phyloP scores from a whole-genome alignment of 257 asterid species.

The Gentiana dahurica region DNA sequence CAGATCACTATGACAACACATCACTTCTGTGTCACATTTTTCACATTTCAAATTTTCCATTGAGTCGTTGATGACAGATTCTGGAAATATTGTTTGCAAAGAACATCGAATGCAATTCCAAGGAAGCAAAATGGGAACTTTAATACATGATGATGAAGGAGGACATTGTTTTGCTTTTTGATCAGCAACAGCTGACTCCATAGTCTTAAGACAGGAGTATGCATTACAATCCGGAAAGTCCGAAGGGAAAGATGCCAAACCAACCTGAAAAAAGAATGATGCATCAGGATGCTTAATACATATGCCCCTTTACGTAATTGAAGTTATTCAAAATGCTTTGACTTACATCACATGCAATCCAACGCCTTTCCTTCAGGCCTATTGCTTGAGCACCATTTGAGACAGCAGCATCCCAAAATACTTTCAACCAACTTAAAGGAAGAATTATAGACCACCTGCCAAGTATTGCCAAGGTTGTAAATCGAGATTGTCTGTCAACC shows the following conservation, averaged over 20 bases:
- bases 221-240: constrained; percentile 83
- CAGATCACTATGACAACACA: constrained; percentile 14
- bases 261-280: constrained; percentile 41
- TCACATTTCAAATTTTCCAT: constrained; percentile 9
- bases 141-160: constrained; percentile 33
- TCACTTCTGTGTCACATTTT: constrained; percentile 12
- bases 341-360: constrained; percentile 75
- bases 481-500: no score
- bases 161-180: constrained; percentile 36
- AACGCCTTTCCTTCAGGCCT: constrained; percentile 74
- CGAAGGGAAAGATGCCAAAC: constrained; percentile 61
- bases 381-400: constrained; percentile 73
- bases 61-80: constrained; percentile 11
- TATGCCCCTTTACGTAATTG: background rate
- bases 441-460: constrained; percentile 74
- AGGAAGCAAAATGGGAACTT: constrained; percentile 56
- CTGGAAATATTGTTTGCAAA: constrained; percentile 16
- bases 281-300: background rate
- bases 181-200: constrained; percentile 32
- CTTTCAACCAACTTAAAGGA: constrained; percentile 77
- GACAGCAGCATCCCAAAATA: constrained; percentile 56
- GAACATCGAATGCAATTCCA: constrained; percentile 48
- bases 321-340: background rate
- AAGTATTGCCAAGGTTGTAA: constrained; percentile 10
- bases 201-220: constrained; percentile 38